phyloP scores from a whole-genome alignment of 2,329 filamentous ascomycete genomes.

The Botryotinia globosa region DNA sequence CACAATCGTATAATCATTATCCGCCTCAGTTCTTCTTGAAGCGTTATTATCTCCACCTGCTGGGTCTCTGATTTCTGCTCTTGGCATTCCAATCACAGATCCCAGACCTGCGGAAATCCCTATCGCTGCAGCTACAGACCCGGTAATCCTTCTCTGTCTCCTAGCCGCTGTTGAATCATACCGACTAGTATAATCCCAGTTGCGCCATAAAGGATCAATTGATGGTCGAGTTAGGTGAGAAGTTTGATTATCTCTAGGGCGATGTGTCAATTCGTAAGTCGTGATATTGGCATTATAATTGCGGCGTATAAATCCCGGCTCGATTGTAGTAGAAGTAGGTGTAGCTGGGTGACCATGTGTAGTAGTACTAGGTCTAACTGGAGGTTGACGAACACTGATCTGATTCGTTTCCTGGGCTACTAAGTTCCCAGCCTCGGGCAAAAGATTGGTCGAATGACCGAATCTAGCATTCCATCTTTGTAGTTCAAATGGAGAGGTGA shows the following conservation, averaged over 20 bases:
- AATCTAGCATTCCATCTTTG: background rate
- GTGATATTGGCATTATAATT: background rate
- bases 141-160: background rate
- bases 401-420: rapidly evolving
- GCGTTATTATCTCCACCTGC: rapidly evolving
- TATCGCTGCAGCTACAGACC: background rate
- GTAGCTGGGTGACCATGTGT: background rate
- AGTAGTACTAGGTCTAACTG: background rate
- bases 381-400: too few relatives aligned
- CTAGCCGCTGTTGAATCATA: rapidly evolving
- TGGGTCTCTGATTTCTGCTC: background rate
- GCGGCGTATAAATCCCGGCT: background rate
- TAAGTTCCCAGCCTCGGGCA: too few relatives aligned
- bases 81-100: background rate
- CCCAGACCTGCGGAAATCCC: background rate
- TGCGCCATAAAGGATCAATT: background rate
- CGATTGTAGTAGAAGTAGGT: background rate
- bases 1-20: background rate
- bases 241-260: background rate
- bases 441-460: too few relatives aligned
- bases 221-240: too few relatives aligned
- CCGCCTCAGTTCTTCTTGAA: background rate
- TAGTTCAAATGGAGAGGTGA: background rate
- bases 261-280: background rate
- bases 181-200: background rate